phyloP scores from a whole-genome alignment of 2,329 filamentous ascomycete genomes.

The Apiospora pterosperma region DNA sequence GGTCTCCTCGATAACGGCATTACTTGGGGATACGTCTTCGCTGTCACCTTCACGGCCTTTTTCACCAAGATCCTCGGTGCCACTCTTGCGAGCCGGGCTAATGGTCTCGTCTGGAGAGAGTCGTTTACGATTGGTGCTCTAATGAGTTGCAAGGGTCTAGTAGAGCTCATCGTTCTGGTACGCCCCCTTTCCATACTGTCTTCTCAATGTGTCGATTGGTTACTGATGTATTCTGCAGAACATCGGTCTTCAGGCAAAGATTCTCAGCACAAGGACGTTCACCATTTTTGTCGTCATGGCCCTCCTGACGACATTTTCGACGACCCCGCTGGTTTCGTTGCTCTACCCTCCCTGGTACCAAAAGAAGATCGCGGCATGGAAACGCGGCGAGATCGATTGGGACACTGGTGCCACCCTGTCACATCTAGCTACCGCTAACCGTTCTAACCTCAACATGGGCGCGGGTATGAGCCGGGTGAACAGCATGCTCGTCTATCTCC shows the following conservation, averaged over 20 bases:
- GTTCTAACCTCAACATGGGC: constrained; percentile 24
- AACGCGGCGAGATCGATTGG: constrained; percentile 75
- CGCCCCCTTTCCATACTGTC: constrained; percentile 23
- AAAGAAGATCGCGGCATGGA: constrained; percentile 65
- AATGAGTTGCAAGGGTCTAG: constrained; percentile 93
- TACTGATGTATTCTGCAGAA: constrained; percentile 38
- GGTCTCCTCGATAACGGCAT: constrained; percentile 78
- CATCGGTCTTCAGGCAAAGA: constrained; percentile 70
- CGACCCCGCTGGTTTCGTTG: constrained; percentile 62
- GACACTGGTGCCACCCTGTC: constrained; percentile 52
- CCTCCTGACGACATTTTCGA: constrained; percentile 71
- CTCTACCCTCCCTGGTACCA: constrained; percentile 73
- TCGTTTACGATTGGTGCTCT: constrained; percentile 82
- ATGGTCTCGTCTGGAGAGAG: constrained; percentile 84
- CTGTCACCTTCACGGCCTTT: constrained; percentile 80
- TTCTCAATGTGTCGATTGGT: neutral
- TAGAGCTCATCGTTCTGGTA: constrained; percentile 91
- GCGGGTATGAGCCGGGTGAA: constrained; percentile 44
- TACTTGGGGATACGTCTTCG: constrained; percentile 88
- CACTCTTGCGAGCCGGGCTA: constrained; percentile 70
- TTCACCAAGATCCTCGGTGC: constrained; percentile 81
- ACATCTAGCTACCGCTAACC: constrained; percentile 30
- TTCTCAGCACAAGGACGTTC: constrained; percentile 67
- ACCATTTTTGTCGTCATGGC: constrained; percentile 84
- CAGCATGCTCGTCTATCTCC: constrained; percentile 74